These are phyloP conservation scores for Rhizophora mangle DNA, from an alignment of 345 rosid genomes.

Conservation along the genomic window DNA sequence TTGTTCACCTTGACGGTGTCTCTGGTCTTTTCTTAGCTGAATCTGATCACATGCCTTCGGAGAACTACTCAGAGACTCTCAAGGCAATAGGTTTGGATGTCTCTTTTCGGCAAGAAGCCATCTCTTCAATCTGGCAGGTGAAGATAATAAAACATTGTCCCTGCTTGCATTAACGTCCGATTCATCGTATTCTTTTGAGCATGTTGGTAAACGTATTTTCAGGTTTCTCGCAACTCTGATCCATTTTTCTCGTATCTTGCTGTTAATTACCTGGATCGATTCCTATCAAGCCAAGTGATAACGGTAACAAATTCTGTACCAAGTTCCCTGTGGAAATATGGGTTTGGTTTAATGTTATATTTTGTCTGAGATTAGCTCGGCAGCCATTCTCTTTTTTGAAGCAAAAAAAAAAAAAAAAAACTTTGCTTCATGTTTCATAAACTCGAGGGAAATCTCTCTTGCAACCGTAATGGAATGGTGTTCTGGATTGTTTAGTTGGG, in stretches of 20 bases:
- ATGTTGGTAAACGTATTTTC: constrained; percentile 8
- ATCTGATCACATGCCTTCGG: constrained; percentile 62
- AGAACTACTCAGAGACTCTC: constrained; percentile 36
- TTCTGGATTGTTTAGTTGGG: background rate
- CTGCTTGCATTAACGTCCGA: background rate
- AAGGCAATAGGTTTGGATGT: constrained; percentile 33
- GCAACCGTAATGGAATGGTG: background rate
- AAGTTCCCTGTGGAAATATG: background rate
- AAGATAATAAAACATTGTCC: background rate
- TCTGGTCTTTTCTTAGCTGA: constrained; percentile 54
- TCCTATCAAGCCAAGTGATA: constrained; percentile 53
- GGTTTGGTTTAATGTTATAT: too few species aligned
- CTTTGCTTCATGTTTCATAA: too few species aligned
- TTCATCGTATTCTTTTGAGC: background rate
- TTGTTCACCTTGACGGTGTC: constrained; percentile 13
- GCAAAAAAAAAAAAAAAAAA: background rate
- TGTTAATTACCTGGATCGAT: constrained; percentile 77
- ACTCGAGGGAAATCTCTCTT: too few species aligned
- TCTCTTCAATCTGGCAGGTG: constrained; percentile 54
- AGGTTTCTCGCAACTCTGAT: constrained; percentile 39
- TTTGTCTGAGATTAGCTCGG: too few species aligned
- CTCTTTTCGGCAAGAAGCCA: constrained; percentile 41
- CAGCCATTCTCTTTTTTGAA: background rate
- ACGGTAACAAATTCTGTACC: constrained; percentile 37
- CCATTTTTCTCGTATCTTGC: constrained; percentile 65